Percentiles rank a stretch among this genome's conserved stretches.
Conservation (phyloP, 2,329 filamentous ascomycete species). For the Dothidotthia symphoricarpi region DNA sequence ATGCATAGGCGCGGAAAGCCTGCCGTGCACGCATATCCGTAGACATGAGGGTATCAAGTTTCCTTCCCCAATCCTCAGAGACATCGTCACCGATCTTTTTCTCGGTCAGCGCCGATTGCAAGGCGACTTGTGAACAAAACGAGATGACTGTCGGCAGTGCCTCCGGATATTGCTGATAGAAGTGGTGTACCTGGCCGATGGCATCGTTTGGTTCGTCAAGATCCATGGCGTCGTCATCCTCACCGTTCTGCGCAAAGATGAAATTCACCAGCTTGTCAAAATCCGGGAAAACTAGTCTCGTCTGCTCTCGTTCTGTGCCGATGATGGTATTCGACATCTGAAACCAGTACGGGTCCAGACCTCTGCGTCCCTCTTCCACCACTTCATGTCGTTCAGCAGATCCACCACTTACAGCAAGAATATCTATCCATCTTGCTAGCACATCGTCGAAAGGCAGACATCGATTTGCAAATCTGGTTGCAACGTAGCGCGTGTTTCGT, state of each 20-base stretch:
- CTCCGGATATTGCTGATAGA: slow-evolving; percentile 40
- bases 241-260: slow-evolving; percentile 44
- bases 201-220: slow-evolving; percentile 27
- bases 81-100: slow-evolving; percentile 52
- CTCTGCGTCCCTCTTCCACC: slow-evolving; percentile 83
- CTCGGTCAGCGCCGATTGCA: slow-evolving; percentile 55
- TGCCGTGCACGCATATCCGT: slow-evolving; percentile 66
- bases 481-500: slow-evolving; percentile 72
- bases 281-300: slow-evolving; percentile 38
- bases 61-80: slow-evolving; percentile 81
- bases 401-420: slow-evolving; percentile 71
- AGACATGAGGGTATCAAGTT: slow-evolving; percentile 69
- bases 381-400: slow-evolving; percentile 74
- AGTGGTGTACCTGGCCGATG: slow-evolving; percentile 27
- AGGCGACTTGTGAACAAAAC: slow-evolving; percentile 64
- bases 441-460: slow-evolving; percentile 79
- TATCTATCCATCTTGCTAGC: slow-evolving; percentile 80
- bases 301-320: slow-evolving; percentile 21
- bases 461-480: slow-evolving; percentile 84
- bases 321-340: slow-evolving; percentile 55
- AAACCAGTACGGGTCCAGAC: slow-evolving; percentile 77
- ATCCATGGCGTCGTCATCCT: slow-evolving; percentile 38
- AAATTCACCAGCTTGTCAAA: slow-evolving; percentile 48
- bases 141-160: slow-evolving; percentile 68
- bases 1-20: slow-evolving; percentile 55